These are phyloP conservation scores for Boletus pseudopeckii DNA, from an alignment of 768 basidiomycete species.

Conservation along the genomic window DNA sequence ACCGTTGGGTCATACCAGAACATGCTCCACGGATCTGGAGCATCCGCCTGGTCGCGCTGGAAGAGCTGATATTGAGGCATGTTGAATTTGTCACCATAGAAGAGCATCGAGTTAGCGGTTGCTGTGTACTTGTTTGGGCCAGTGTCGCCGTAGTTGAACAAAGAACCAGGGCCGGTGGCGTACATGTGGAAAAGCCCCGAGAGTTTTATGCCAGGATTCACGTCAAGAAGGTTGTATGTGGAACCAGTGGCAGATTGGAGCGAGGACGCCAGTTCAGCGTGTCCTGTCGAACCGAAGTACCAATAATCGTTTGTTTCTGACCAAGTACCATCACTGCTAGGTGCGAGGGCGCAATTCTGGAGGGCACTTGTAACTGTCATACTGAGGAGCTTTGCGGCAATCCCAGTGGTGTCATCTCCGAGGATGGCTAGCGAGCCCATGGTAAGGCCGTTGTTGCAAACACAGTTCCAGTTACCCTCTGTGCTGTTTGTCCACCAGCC, in stretches of 20 bases:
- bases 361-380: conserved; percentile 73
- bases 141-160: conserved; percentile 64
- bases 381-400: conserved; percentile 62
- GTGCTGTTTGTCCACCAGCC: conserved; percentile 80
- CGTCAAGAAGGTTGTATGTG: conserved; percentile 64
- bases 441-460: conserved; percentile 88
- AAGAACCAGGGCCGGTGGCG: conserved; percentile 74
- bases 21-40: conserved; percentile 83
- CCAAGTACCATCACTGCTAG: conserved; percentile 82
- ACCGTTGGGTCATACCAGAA: conserved; percentile 91
- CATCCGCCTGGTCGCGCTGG: conserved; percentile 87
- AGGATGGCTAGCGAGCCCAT: conserved; percentile 89
- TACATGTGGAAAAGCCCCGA: conserved; percentile 92
- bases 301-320: conserved; percentile 91
- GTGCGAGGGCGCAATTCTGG: conserved; percentile 65
- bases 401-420: conserved; percentile 74
- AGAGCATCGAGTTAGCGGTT: conserved; percentile 85
- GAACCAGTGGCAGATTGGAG: conserved; percentile 85
- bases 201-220: conserved; percentile 65
- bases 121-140: conserved; percentile 92
- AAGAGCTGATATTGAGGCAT: conserved; percentile 75
- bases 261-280: conserved; percentile 84
- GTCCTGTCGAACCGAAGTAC: conserved; percentile 91
- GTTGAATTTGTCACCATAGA: conserved; percentile 69
- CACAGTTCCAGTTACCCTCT: conserved; percentile 97